Conservation (phyloP, 345 rosid genomes). For the Corymbia maculata region DNA sequence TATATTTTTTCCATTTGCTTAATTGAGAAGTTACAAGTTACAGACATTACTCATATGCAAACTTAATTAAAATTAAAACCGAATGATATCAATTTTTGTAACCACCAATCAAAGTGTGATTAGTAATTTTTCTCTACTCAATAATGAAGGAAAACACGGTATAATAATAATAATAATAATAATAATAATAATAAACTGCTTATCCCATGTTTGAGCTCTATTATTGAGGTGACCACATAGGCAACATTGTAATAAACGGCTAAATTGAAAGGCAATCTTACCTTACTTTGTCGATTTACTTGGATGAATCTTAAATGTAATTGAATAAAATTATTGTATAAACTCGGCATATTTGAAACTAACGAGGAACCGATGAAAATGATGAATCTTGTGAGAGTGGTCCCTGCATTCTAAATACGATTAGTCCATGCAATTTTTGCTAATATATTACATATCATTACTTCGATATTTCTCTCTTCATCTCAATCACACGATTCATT, state of each 20-base stretch:
- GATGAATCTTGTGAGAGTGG: accelerated
- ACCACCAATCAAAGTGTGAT: background rate
- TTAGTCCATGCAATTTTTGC: background rate
- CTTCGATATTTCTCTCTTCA: background rate
- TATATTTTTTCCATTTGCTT: background rate
- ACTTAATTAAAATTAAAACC: background rate
- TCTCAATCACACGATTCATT: background rate
- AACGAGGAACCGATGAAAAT: background rate
- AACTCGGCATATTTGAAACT: background rate
- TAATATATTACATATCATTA: background rate
- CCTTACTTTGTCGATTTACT: background rate
- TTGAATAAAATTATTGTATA: background rate
- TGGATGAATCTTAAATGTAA: background rate
- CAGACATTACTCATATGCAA: background rate
- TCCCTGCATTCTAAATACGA: background rate
- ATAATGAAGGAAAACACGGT: background rate
- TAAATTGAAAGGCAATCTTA: background rate
- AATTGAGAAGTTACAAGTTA: background rate
- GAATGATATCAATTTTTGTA: background rate
- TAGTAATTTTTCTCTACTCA: background rate
- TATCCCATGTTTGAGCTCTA: background rate
- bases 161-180: background rate
- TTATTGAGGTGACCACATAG: background rate
- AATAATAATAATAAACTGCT: background rate
- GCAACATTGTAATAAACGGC: background rate